These are phyloP conservation scores for Kluyveromyces dobzhanskii DNA, from an alignment of 805 yeast genomes.

Conservation along the genomic window DNA sequence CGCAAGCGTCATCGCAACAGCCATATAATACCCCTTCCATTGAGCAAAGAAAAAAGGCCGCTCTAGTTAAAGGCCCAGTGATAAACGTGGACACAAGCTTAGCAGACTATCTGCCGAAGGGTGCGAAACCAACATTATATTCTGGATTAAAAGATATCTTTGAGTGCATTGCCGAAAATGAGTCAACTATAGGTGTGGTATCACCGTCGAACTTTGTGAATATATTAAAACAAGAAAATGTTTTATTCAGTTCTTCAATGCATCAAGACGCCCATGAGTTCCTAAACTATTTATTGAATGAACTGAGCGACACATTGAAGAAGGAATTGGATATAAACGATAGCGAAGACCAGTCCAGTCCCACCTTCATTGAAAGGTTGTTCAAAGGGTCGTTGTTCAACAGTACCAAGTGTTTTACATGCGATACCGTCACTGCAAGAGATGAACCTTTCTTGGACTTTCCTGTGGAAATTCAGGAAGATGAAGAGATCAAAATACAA, in stretches of 20 bases:
- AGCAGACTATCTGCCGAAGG: conserved; percentile 34
- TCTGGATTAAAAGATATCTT: conserved; percentile 76
- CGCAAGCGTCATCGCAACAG: conserved; percentile 1
- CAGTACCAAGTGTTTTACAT: conserved; percentile 82
- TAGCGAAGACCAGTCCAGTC: conserved; percentile 28
- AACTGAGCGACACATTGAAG: conserved; percentile 43
- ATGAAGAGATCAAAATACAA: conserved; percentile 66
- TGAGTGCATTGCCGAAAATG: conserved; percentile 71
- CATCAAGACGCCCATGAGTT: conserved; percentile 99
- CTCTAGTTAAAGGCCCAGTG: conserved; percentile 74
- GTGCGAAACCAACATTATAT: conserved; percentile 40
- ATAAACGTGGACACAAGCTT: conserved; percentile 63
- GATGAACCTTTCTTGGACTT: conserved; percentile 84
- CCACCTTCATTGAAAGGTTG: conserved; percentile 53
- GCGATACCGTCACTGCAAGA: conserved; percentile 73
- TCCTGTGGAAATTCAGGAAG: conserved; percentile 72
- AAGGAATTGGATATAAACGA: conserved; percentile 8
- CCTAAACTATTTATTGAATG: conserved; percentile 77
- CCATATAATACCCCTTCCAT: conserved; percentile 35
- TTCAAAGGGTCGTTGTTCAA: conserved; percentile 83
- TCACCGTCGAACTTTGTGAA: conserved; percentile 72
- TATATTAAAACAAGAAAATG: conserved; percentile 72
- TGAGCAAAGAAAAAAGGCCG: conserved; percentile 72
- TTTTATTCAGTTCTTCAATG: conserved; percentile 80
- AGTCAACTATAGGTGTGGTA: conserved; percentile 67